Evolutionary conservation across 129 eudicot species (phyloP).

Genomic region (Flaveria ramosissima): DNA sequence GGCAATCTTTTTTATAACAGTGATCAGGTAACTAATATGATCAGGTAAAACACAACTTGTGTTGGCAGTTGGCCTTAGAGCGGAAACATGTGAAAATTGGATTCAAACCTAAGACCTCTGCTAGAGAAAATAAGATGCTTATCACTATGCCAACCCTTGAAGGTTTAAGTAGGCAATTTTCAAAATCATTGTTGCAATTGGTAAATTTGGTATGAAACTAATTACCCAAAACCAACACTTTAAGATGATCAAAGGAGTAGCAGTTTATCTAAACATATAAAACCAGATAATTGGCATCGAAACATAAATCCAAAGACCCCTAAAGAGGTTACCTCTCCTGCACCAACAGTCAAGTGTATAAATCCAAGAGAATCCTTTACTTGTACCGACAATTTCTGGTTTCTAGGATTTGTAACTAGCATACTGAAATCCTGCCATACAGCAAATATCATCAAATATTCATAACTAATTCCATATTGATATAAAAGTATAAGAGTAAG

Average conservation of each 20-base stretch:
- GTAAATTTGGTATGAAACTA: not conserved
- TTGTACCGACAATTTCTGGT: constrained; percentile 67
- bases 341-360: constrained; percentile 65
- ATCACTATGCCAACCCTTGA: no score
- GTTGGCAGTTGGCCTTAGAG: not conserved
- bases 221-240: not conserved
- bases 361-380: constrained; percentile 86
- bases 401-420: constrained; percentile 81
- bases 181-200: no score
- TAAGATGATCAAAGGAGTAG: not conserved
- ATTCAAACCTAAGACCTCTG: no score
- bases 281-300: not conserved
- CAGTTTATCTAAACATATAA: not conserved
- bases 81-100: no score
- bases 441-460: constrained; percentile 15
- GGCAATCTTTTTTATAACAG: no score
- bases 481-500: not conserved
- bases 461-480: not conserved
- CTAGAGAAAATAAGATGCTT: no score
- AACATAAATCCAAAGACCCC: not conserved
- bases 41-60: not conserved
- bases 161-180: no score
- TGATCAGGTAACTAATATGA: not conserved
- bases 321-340: constrained; percentile 63
- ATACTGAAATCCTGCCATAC: constrained; percentile 78